Conservation (phyloP, 495 filamentous ascomycete genomes). For the Penicillium atrosanguineum region DNA sequence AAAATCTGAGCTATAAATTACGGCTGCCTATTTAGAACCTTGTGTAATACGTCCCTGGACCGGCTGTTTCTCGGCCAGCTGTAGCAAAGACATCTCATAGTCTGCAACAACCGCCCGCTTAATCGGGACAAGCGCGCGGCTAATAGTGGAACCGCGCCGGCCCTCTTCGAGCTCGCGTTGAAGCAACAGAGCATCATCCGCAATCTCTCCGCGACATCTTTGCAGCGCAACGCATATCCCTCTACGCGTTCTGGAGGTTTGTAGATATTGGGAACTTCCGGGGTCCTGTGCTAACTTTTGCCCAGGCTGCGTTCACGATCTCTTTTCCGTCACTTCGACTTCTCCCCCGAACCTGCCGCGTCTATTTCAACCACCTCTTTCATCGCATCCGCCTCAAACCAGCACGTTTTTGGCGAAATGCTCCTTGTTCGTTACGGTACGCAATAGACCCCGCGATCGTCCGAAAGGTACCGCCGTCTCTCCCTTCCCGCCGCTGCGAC, state of each 20-base stretch:
- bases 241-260: neutral
- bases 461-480: neutral
- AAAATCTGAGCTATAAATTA: too few species aligned
- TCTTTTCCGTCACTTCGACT: neutral
- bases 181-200: slow-evolving; percentile 8
- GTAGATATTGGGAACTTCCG: neutral
- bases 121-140: slow-evolving; percentile 6
- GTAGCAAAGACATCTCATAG: neutral
- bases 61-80: neutral
- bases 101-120: neutral
- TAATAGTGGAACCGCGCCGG: slow-evolving; percentile 12
- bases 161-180: slow-evolving; percentile 11
- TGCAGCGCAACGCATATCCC: neutral
- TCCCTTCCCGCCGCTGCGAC: neutral
- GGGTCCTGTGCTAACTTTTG: neutral
- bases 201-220: slow-evolving; percentile 1
- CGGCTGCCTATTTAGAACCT: too few species aligned
- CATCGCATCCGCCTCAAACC: neutral
- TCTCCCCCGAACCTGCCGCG: neutral
- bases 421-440: neutral
- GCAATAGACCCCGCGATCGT: neutral
- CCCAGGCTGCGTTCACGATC: neutral
- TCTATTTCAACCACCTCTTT: neutral
- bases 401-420: neutral
- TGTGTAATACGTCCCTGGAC: too few species aligned